Conservation (phyloP, 768 basidiomycete species). For the Gymnopilus junonius region DNA sequence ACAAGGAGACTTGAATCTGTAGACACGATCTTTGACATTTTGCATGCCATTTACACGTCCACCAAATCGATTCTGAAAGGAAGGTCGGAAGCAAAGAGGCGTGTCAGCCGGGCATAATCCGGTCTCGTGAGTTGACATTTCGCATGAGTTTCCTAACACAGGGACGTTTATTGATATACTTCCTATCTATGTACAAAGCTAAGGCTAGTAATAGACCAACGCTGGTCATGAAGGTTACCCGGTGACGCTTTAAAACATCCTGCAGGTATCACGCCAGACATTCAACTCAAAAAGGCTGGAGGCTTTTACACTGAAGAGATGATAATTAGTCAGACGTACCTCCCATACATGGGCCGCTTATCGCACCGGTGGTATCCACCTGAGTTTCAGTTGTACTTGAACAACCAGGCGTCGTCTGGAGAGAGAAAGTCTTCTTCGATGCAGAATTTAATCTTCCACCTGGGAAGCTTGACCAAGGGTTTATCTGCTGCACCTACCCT, state of each 20-base stretch:
- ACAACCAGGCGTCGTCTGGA: conserved; percentile 44
- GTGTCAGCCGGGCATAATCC: conserved; percentile 1
- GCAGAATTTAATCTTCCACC: conserved; percentile 45
- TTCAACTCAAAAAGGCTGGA: not conserved
- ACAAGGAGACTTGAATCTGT: not conserved
- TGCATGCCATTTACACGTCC: conserved; percentile 2
- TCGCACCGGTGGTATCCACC: conserved; percentile 17
- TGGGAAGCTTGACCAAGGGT: conserved; percentile 37
- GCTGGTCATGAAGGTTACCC: not conserved
- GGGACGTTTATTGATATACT: conserved; percentile 1
- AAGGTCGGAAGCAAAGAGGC: conserved; percentile 5
- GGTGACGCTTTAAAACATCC: not conserved
- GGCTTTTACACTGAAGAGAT: not conserved
- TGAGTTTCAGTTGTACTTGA: conserved; percentile 35
- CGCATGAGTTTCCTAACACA: not conserved
- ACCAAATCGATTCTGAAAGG: not conserved
- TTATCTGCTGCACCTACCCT: conserved; percentile 32
- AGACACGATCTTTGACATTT: conserved; percentile 2
- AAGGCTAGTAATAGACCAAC: not conserved
- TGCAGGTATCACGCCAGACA: not conserved
- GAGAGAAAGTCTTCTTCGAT: conserved; percentile 41
- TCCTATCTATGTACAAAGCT: not conserved
- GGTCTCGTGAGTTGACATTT: conserved; percentile 3
- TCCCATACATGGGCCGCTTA: conserved; percentile 13
- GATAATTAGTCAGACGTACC: conserved; percentile 17